Conservation (phyloP, 2,329 filamentous ascomycete genomes). For the Botrytis tulipae region DNA sequence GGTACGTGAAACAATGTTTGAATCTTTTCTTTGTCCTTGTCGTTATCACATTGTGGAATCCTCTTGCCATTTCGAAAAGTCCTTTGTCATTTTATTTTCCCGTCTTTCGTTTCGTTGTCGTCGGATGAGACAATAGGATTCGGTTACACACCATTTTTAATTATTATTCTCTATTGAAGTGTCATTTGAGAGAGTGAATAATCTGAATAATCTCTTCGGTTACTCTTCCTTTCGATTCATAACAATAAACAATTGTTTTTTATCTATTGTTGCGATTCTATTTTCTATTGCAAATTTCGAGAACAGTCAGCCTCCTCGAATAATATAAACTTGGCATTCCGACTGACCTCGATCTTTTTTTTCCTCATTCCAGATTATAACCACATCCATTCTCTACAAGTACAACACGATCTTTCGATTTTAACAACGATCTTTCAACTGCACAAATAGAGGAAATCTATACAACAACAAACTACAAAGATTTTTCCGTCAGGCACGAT, state of each 20-base stretch:
- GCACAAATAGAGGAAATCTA: not conserved
- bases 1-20: slow-evolving; percentile 5
- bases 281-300: not conserved
- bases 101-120: not conserved
- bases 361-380: slow-evolving; percentile 8
- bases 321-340: slow-evolving; percentile 13
- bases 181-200: not conserved
- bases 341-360: slow-evolving; percentile 1
- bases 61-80: not conserved
- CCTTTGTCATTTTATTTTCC: not conserved
- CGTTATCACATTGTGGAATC: not conserved
- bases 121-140: not conserved
- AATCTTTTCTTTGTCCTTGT: not conserved
- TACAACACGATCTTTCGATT: slow-evolving; percentile 1
- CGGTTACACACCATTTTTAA: not conserved
- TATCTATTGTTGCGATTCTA: not conserved
- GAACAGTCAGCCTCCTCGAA: not conserved
- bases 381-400: not conserved
- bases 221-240: not conserved
- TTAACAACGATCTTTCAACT: not conserved
- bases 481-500: slow-evolving; percentile 34
- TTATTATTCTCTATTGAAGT: slow-evolving; percentile 1
- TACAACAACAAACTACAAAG: slow-evolving; percentile 20
- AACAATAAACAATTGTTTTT: slow-evolving; percentile 4
- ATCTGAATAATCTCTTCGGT: not conserved